Evolutionary conservation across 2,329 filamentous ascomycete genomes (phyloP).

Genomic region (Teratosphaeria nubilosa): DNA sequence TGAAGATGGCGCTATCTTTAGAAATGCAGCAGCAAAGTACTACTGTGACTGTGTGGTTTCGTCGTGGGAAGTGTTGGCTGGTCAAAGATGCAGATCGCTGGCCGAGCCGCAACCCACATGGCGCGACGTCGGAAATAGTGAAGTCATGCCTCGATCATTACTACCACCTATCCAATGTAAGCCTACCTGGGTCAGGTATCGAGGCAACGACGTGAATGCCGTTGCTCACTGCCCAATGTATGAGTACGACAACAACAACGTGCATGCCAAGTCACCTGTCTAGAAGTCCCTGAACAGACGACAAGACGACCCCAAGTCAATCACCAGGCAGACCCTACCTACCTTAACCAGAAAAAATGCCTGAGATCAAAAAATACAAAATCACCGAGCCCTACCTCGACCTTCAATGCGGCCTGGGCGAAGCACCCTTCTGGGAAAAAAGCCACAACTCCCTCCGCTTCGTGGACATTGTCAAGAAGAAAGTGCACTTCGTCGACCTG

Average conservation of each 20-base stretch:
- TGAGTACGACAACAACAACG: too few relatives aligned
- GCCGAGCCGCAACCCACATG: neutral
- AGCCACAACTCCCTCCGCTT: conserved; percentile 59
- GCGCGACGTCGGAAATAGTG: neutral
- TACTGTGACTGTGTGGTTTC: too few relatives aligned
- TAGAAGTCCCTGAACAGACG: too few relatives aligned
- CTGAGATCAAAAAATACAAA: conserved; percentile 24
- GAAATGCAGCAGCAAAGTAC: too few relatives aligned
- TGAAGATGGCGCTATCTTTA: too few relatives aligned
- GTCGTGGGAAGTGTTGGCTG: too few relatives aligned
- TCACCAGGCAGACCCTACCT: too few relatives aligned
- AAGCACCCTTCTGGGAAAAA: conserved; percentile 65
- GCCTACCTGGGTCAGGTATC: neutral
- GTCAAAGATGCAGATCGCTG: neutral
- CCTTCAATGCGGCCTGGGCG: conserved; percentile 56
- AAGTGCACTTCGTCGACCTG: conserved; percentile 62
- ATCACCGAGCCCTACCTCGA: conserved; percentile 44
- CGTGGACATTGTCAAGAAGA: conserved; percentile 71
- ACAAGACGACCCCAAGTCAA: too few relatives aligned
- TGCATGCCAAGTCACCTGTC: too few relatives aligned
- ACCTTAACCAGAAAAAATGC: conserved; percentile 12
- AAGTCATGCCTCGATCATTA: neutral
- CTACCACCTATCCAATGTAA: too few relatives aligned
- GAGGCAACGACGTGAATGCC: neutral
- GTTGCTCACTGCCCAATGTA: too few relatives aligned